Evolutionary conservation across 129 eudicot genomes (phyloP).

Genomic region (Lactuca sativa): DNA sequence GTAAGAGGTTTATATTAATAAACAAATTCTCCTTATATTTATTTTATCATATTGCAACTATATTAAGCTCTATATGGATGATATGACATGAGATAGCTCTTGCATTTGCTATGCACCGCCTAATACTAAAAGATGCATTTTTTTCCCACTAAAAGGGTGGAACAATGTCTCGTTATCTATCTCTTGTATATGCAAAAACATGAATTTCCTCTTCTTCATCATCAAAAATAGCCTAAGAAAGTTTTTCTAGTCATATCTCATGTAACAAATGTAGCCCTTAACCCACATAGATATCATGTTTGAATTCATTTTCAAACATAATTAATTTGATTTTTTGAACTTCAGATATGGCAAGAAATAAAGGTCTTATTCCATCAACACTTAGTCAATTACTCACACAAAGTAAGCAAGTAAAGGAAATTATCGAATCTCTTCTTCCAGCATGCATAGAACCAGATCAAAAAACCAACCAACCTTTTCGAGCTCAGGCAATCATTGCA

Average conservation of each 20-base stretch:
- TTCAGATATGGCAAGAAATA: slow-evolving; percentile 92
- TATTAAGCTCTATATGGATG: background rate
- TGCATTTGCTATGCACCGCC: background rate
- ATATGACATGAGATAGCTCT: background rate
- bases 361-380: slow-evolving; percentile 91
- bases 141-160: no score
- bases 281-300: no score
- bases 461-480: slow-evolving; percentile 65
- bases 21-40: background rate
- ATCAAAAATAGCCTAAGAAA: no score
- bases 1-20: slow-evolving; percentile 55
- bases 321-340: background rate
- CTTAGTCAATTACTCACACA: slow-evolving; percentile 86
- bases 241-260: no score
- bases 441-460: slow-evolving; percentile 87
- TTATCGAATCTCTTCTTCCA: slow-evolving; percentile 89
- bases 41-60: background rate
- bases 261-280: no score
- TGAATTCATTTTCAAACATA: background rate
- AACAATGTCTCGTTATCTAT: no score
- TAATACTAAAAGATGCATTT: no score
- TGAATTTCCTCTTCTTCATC: no score
- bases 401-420: slow-evolving; percentile 81
- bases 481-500: slow-evolving; percentile 95
- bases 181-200: no score